Conservation (phyloP, 495 filamentous ascomycete genomes). For the Penicillium taxi region DNA sequence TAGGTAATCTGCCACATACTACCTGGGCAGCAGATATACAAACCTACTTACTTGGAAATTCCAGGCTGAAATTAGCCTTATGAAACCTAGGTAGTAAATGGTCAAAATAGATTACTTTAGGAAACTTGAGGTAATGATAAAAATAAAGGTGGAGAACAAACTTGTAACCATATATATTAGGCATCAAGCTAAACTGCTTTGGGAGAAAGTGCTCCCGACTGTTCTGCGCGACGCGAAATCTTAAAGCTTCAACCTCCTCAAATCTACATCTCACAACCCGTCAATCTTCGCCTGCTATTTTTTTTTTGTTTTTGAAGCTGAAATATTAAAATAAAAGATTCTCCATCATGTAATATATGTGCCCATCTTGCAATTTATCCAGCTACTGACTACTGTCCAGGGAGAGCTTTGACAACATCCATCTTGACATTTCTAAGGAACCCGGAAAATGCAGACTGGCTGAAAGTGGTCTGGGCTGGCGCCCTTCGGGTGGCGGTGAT, state of each 20-base stretch:
- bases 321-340: slow-evolving; percentile 13
- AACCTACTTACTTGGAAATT: too few relatives aligned
- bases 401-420: slow-evolving; percentile 95
- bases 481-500: slow-evolving; percentile 75
- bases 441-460: slow-evolving; percentile 88
- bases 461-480: slow-evolving; percentile 90
- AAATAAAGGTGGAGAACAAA: not conserved
- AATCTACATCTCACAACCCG: not conserved
- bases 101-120: not conserved
- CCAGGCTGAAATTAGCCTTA: too few relatives aligned
- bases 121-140: too few relatives aligned
- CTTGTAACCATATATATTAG: slow-evolving; percentile 9
- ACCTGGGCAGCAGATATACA: too few relatives aligned
- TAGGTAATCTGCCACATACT: too few relatives aligned
- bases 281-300: not conserved
- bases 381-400: slow-evolving; percentile 33
- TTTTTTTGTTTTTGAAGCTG: not conserved
- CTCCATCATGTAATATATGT: slow-evolving; percentile 36
- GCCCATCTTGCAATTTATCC: not conserved
- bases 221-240: slow-evolving; percentile 26
- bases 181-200: slow-evolving; percentile 16
- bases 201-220: slow-evolving; percentile 22
- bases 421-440: slow-evolving; percentile 86
- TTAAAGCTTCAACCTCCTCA: slow-evolving; percentile 4
- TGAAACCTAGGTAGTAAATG: too few relatives aligned